Percentiles rank a stretch among this genome's conserved stretches.
Conservation (phyloP, 73 alveolate species). For the Vitrella brassicaformis region DNA sequence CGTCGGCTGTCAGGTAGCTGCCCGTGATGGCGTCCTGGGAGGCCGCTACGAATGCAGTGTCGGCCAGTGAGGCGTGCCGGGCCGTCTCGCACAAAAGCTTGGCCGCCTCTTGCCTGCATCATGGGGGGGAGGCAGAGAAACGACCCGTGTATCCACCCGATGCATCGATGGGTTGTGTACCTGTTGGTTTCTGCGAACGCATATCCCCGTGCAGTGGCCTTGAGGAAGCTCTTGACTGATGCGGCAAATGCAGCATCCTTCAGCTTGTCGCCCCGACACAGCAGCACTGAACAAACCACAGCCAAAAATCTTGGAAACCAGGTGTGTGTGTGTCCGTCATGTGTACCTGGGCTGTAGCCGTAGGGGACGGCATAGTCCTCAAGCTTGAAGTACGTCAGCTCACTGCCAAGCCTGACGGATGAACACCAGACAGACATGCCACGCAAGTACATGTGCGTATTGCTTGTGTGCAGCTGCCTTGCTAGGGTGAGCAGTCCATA, state of each 20-base stretch:
- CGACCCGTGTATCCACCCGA: no score
- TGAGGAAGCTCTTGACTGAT: not conserved
- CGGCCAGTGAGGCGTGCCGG: not conserved
- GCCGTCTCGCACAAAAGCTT: not conserved
- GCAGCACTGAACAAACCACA: not conserved
- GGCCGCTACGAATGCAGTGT: not conserved
- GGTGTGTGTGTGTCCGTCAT: no score
- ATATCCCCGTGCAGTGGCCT: not conserved
- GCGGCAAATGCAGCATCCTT: not conserved
- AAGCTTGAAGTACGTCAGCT: not conserved
- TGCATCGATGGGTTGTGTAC: no score
- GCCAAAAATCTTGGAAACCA: no score
- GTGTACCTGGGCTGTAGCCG: slow-evolving; percentile 1
- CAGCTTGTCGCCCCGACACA: not conserved
- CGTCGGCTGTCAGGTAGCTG: slow-evolving; percentile 1
- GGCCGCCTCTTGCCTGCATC: not conserved
- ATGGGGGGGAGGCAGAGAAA: no score
- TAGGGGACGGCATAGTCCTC: slow-evolving; percentile 2
- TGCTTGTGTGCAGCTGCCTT: no score
- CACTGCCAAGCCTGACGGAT: no score
- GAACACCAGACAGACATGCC: no score
- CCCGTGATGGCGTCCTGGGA: not conserved
- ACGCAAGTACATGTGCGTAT: no score
- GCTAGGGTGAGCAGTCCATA: not conserved
- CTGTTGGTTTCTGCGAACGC: not conserved